A percentile compares a stretch with the other conserved stretches of the same genome.
Evolutionary conservation across 2,329 filamentous ascomycete species (phyloP).

Genomic region (Diaporthe amygdali): DNA sequence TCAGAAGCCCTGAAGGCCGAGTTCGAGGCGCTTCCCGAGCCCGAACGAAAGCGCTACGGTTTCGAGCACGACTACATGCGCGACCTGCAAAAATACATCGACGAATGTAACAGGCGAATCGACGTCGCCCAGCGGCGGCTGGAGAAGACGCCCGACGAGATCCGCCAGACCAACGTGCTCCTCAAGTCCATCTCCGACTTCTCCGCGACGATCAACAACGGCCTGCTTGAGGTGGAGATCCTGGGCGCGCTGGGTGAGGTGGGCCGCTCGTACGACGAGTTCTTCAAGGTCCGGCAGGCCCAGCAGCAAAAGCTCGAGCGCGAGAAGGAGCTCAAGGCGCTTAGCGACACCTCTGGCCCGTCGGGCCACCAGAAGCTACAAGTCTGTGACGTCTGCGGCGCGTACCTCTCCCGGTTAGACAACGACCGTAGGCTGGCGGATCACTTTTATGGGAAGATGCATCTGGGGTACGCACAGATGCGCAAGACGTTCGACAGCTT

Average conservation of each 20-base stretch:
- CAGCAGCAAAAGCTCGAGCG: constrained; percentile 82
- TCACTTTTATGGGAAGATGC: constrained; percentile 99
- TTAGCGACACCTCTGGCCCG: constrained; percentile 91
- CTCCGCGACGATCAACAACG: constrained; percentile 76
- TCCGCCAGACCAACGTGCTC: constrained; percentile 89
- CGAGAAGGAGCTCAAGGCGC: constrained; percentile 86
- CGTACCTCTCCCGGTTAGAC: constrained; percentile 89
- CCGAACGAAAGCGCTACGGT: constrained; percentile 78
- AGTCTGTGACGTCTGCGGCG: constrained; percentile 97
- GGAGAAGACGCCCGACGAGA: constrained; percentile 98
- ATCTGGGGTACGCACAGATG: constrained; percentile 97
- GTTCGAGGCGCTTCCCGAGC: constrained; percentile 75
- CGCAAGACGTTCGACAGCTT: constrained; percentile 89
- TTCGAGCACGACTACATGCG: constrained; percentile 98
- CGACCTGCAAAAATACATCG: constrained; percentile 95
- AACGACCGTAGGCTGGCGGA: constrained; percentile 94
- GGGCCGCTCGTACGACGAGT: constrained; percentile 82
- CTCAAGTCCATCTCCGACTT: constrained; percentile 88
- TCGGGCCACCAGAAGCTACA: constrained; percentile 97
- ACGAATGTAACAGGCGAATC: constrained; percentile 94
- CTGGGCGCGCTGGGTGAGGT: constrained; percentile 84
- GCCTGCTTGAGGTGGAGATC: constrained; percentile 84
- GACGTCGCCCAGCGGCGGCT: constrained; percentile 86
- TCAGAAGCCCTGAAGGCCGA: constrained; percentile 87
- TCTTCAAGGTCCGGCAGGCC: constrained; percentile 82